Evolutionary conservation across 106 monocot genomes (phyloP).

Genomic region (Dioscorea zingiberensis): DNA sequence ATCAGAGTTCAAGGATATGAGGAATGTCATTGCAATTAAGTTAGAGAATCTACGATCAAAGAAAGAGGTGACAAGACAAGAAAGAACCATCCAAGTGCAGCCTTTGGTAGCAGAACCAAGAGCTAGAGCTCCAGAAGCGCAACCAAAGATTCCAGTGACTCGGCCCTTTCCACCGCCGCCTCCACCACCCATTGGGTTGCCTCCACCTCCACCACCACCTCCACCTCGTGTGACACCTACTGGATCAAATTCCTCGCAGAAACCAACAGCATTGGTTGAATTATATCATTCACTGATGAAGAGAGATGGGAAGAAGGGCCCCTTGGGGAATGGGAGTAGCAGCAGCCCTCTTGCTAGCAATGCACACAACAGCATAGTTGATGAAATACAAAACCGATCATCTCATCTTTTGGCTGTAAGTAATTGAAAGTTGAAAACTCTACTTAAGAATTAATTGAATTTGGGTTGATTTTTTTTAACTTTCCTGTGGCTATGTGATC

Average conservation of each 20-base stretch:
- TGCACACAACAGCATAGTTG: constrained; percentile 68
- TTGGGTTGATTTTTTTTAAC: not conserved
- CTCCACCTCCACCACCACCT: constrained; percentile 35
- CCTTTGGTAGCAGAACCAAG: not conserved
- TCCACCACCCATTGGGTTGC: constrained; percentile 3
- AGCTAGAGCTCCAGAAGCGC: constrained; percentile 3
- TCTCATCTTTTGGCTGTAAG: constrained; percentile 72
- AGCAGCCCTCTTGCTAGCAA: constrained; percentile 16
- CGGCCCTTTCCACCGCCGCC: constrained; percentile 4
- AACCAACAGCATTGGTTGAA: constrained; percentile 56
- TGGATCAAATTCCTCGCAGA: constrained; percentile 33
- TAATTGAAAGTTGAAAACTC: not conserved
- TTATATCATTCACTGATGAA: constrained; percentile 56
- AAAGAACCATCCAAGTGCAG: not conserved
- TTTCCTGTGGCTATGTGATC: not conserved
- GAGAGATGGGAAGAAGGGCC: constrained; percentile 29
- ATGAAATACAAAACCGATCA: constrained; percentile 85
- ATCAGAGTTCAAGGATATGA: constrained; percentile 16
- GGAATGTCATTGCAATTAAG: constrained; percentile 20
- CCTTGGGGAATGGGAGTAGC: constrained; percentile 19
- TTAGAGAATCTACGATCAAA: constrained; percentile 9
- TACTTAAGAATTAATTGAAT: not conserved
- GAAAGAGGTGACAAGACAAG: constrained; percentile 1
- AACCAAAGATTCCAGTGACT: constrained; percentile 1
- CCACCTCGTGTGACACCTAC: constrained; percentile 5